Conservation (phyloP, 208 protist genomes). For the Trypanosoma rangeli region DNA sequence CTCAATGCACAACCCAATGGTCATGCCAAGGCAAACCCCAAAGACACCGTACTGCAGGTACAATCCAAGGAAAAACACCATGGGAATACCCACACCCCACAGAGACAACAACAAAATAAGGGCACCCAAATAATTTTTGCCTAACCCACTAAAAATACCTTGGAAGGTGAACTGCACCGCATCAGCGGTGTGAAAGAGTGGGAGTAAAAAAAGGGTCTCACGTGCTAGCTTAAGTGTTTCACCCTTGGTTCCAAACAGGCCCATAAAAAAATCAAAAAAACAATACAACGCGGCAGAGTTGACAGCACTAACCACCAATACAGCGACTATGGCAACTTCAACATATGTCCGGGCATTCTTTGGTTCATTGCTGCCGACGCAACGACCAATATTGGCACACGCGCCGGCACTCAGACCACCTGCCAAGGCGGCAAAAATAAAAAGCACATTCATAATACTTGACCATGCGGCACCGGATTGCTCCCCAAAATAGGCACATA, state of each 20-base stretch:
- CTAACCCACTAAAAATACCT: conserved; percentile 83
- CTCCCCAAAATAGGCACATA: conserved; percentile 65
- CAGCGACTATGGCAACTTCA: conserved; percentile 39
- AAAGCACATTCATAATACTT: conserved; percentile 78
- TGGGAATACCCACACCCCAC: conserved; percentile 72
- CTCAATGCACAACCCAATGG: conserved; percentile 79
- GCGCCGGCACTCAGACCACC: conserved; percentile 77
- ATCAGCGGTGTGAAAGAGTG: conserved; percentile 76
- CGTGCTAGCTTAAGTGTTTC: conserved; percentile 54
- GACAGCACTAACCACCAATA: conserved; percentile 42
- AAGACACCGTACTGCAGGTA: conserved; percentile 58
- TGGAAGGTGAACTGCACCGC: conserved; percentile 84
- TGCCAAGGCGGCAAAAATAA: conserved; percentile 68
- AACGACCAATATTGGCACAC: conserved; percentile 79
- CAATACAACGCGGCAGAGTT: conserved; percentile 54
- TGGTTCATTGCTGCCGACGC: conserved; percentile 65
- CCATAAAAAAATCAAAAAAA: conserved; percentile 70
- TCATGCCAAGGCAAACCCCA: conserved; percentile 77
- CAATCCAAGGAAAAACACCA: conserved; percentile 60
- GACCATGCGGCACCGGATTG: conserved; percentile 73
- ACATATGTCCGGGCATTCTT: conserved; percentile 61
- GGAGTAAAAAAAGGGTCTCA: conserved; percentile 53
- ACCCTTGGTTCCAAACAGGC: conserved; percentile 62
- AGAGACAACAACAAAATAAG: conserved; percentile 70
- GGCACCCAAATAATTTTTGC: conserved; percentile 78